Conservation (phyloP, 805 yeast species). For the Wickerhamomyces alni region DNA sequence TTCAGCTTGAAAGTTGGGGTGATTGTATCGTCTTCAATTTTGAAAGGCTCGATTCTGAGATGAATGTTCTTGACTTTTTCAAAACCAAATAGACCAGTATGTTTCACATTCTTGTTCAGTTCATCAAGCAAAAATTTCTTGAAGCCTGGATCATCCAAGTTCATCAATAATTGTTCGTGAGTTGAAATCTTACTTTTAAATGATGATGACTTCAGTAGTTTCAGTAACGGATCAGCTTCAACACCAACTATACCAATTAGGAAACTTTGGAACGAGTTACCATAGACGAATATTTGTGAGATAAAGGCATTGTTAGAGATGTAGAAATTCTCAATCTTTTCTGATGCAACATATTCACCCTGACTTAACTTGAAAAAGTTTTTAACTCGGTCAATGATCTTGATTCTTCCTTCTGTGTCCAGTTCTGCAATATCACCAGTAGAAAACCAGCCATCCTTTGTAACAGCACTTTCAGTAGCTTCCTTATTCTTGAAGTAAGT, state of each 20-base stretch:
- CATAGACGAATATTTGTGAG: conserved; percentile 55
- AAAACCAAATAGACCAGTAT: conserved; percentile 37
- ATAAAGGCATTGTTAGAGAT: conserved; percentile 44
- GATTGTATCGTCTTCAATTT: conserved; percentile 43
- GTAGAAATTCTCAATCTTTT: conserved; percentile 63
- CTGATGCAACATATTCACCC: conserved; percentile 71
- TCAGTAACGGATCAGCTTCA: conserved; percentile 36
- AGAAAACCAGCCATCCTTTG: conserved; percentile 55
- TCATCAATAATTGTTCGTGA: conserved; percentile 16
- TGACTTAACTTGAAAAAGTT: conserved; percentile 68
- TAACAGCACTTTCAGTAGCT: conserved; percentile 48
- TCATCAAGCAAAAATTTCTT: conserved; percentile 29
- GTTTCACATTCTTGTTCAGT: conserved; percentile 31
- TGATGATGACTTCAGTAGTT: conserved; percentile 9
- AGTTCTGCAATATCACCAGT: conserved; percentile 63
- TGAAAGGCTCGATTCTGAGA: conserved; percentile 46
- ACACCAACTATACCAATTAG: conserved; percentile 61
- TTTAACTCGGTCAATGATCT: conserved; percentile 68
- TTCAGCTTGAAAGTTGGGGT: conserved; percentile 55
- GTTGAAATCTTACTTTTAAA: conserved; percentile 12
- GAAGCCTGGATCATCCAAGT: conserved; percentile 27
- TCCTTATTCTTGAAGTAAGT: conserved; percentile 51
- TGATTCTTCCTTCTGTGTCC: conserved; percentile 46
- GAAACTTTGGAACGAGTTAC: conserved; percentile 50
- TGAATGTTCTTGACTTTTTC: conserved; percentile 45